Conservation (phyloP, 495 filamentous ascomycete species). For the Chlorociboria aeruginascens region DNA sequence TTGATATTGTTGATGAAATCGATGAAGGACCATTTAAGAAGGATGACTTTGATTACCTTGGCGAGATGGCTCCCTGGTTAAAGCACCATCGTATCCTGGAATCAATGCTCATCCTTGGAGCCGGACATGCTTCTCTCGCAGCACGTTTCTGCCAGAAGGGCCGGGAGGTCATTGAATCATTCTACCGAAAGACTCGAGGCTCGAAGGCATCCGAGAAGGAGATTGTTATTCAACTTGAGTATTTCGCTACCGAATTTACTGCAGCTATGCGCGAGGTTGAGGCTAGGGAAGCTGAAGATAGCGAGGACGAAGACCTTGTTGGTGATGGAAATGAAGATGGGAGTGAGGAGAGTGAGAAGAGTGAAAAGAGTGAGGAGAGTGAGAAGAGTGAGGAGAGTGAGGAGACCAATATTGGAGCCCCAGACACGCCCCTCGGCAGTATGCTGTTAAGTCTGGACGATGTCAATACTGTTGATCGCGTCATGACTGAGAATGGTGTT, state of each 20-base stretch:
- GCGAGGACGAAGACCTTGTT: not conserved
- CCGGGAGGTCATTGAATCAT: not conserved
- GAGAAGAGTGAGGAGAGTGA: not conserved
- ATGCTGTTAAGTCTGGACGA: too few relatives aligned
- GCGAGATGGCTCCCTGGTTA: not conserved
- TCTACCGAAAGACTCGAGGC: too few relatives aligned
- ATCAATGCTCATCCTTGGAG: not conserved
- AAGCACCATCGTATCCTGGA: not conserved
- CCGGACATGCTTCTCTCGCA: not conserved
- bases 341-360: too few relatives aligned
- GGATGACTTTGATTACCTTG: not conserved
- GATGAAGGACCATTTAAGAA: not conserved
- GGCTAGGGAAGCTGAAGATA: not conserved
- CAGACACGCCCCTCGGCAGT: too few relatives aligned
- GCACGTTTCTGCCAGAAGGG: not conserved
- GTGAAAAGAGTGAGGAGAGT: not conserved
- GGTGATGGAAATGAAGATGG: not conserved
- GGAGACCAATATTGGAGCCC: not conserved
- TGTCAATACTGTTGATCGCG: too few relatives aligned
- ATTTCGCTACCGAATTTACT: too few relatives aligned
- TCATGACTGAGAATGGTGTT: too few relatives aligned
- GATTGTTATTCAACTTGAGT: too few relatives aligned
- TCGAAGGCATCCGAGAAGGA: too few relatives aligned
- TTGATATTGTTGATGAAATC: not conserved
- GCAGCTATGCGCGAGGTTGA: not conserved